These are phyloP conservation scores for Podaxis rugospora DNA, from an alignment of 768 basidiomycete species.

Conservation along the genomic window DNA sequence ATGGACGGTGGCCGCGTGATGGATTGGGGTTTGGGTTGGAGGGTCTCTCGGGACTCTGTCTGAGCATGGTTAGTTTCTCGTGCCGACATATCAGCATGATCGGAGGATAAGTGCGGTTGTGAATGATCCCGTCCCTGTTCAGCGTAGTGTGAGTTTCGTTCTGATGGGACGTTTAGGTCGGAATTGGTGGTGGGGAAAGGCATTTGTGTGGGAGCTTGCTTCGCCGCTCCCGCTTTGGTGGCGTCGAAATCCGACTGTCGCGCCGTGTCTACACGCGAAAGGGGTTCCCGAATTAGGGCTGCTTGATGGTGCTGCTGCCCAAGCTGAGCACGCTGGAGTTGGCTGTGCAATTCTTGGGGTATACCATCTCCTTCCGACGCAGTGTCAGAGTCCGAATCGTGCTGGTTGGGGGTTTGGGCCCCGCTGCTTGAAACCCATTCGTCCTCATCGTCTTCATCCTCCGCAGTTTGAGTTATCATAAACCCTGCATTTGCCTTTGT, in stretches of 20 bases:
- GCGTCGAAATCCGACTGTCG: conserved; percentile 29
- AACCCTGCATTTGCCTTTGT: conserved; percentile 48
- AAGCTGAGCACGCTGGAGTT: conserved; percentile 7
- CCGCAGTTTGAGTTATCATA: conserved; percentile 47
- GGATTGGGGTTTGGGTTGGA: conserved; percentile 36
- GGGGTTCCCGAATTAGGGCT: conserved; percentile 9
- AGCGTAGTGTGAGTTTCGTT: neutral
- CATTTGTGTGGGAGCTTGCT: conserved; percentile 10
- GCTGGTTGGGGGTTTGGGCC: conserved; percentile 57
- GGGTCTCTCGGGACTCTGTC: conserved; percentile 22
- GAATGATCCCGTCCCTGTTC: conserved; percentile 5
- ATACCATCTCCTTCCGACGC: conserved; percentile 30
- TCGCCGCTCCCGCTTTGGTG: conserved; percentile 8
- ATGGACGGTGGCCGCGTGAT: conserved; percentile 58
- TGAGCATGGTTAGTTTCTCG: conserved; percentile 12
- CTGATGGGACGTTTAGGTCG: neutral
- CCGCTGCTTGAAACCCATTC: conserved; percentile 80
- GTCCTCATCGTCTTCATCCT: conserved; percentile 50
- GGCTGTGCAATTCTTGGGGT: conserved; percentile 16
- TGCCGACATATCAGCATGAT: neutral
- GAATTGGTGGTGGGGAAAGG: conserved; percentile 8
- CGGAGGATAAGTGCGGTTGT: conserved; percentile 1
- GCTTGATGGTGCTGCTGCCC: conserved; percentile 15
- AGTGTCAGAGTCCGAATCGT: conserved; percentile 41
- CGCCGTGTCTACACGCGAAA: conserved; percentile 30